Evolutionary conservation across 2,329 filamentous ascomycete genomes (phyloP), one percentile per base, ranked within the genome.

Genomic region (Leptographium wingfieldii): DNA sequence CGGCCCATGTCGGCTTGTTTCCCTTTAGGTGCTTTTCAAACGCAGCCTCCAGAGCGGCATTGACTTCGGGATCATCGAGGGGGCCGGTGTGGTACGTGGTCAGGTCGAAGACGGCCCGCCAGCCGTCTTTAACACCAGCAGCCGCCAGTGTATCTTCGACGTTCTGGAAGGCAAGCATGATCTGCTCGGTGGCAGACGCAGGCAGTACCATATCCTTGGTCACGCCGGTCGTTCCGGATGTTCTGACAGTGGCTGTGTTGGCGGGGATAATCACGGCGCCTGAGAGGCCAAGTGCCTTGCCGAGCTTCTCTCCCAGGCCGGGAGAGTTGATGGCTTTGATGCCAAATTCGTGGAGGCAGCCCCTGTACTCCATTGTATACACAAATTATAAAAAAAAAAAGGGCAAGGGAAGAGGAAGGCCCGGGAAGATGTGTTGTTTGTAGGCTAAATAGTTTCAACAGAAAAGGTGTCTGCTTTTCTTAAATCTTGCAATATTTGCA

Each of bases 91-190:
- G 58, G 53, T 51, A 59, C 2, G 58, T 59, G 2, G 52, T 59
- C 58, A 59, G 16, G 29, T 59, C 43, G 16, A 29, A 59, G 29
- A 59, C 58, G 43, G 58, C 52, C 3, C 43, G 38, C 58, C 58
- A 59, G 19, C 58, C 58, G 29, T 55, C 58, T 4, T 27, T 9
- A 3, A 59, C 58, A 27, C 58, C 58, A 16, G 58, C 58, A 2
- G 58, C 58, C 5, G 29, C 40, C n/a, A 59, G 31, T 2, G 58
- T 51, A n/a, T 59, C 31, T 22, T 59, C 40, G 40, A 59, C 58
- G 16, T 59, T 59, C n/a, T 59, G 52, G 7, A 59, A 59, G 14
- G 58, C 58, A 12, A 38, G 58, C 40, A 59, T 10, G 43, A 59
- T 49, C 52, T 59, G 19, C 43, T 59, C 58, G 9, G 43, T 55